Base-by-base conservation (phyloP, 177 flowering plant species). In the Tripterygium wilfordii region DNA sequence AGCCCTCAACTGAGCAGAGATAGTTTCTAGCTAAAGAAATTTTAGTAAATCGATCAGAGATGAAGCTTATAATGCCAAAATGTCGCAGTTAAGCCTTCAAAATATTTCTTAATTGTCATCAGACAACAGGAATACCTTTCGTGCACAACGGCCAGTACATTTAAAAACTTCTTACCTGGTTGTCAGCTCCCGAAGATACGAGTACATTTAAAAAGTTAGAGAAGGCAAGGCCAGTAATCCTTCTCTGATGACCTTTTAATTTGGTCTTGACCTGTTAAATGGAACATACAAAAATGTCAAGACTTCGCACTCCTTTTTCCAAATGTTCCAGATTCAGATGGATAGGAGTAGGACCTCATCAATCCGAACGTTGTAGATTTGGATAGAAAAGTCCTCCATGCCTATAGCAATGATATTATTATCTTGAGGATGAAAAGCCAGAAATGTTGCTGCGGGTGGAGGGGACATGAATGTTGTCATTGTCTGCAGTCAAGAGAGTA, bases 371-470 rank as follows among this genome's bases (percentile, higher is more conserved):
- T 83, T 88, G 35, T 87, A 90, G 36, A 90, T 87, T 54, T 79
- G 95, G 33, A 90, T 83, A 14, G 95, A 53, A 2, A 85, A 83
- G 43, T 91, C 98, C 25, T 85, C 95, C 92, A 88, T 81, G 59
- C 96, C 98, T 32, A 91, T 78, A 20, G 96, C 98, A 65, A 91
- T 79, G 24, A 88, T 77, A 59, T 90, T 90, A 61, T 87, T 90
- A 61, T 90, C 96, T 44, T 75, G 83, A 21, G 96, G 96, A 65
- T 90, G 85, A 57, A 87, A 87, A 15, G 90, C 94, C 36, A 90
- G 62, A 69, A 71, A 90, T 42, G 97, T 85, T 7, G 96, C 89
- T 32, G 91, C 97, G 18, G 97, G 97, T 43, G 97, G 95, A 21
- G 96, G 82, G 8, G 83, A 74, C 95, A 85, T 84, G 69, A 87